Evolutionary conservation across 352 stramenopile genomes (phyloP).

Genomic region (Phytophthora hybrid): DNA sequence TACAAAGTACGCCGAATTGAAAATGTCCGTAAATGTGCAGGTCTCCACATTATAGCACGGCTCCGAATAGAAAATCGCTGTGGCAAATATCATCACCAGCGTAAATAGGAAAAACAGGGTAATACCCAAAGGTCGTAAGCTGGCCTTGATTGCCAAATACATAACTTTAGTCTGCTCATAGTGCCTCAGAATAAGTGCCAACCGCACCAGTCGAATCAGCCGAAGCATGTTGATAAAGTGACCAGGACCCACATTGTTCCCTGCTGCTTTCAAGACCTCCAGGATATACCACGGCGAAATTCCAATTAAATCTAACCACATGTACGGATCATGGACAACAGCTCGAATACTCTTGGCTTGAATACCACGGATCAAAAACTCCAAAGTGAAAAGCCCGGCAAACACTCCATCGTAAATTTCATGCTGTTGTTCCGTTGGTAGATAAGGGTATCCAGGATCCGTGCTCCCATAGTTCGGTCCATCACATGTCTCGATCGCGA

Average conservation of each 20-base stretch:
- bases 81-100: slow-evolving; percentile 77
- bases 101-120: slow-evolving; percentile 85
- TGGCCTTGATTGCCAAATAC: slow-evolving; percentile 60
- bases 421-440: slow-evolving; percentile 52
- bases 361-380: slow-evolving; percentile 54
- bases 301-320: slow-evolving; percentile 63
- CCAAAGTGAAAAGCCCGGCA: slow-evolving; percentile 61
- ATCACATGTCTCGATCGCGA: slow-evolving; percentile 75
- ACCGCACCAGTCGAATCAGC: slow-evolving; percentile 58
- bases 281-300: slow-evolving; percentile 69
- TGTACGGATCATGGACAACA: slow-evolving; percentile 50
- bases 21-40: slow-evolving; percentile 85
- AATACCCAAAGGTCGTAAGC: slow-evolving; percentile 63
- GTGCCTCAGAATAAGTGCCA: slow-evolving; percentile 62
- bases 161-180: slow-evolving; percentile 74
- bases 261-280: slow-evolving; percentile 26
- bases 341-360: slow-evolving; percentile 35
- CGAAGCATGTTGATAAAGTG: slow-evolving; percentile 48
- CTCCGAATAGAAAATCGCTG: slow-evolving; percentile 78
- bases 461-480: slow-evolving; percentile 59
- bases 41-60: slow-evolving; percentile 81
- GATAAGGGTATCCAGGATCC: slow-evolving; percentile 65
- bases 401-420: slow-evolving; percentile 49
- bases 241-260: neutral
- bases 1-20: slow-evolving; percentile 87